Evolutionary conservation across 805 yeast species (phyloP).

Genomic region (Phaffomyces thermotolerans): DNA sequence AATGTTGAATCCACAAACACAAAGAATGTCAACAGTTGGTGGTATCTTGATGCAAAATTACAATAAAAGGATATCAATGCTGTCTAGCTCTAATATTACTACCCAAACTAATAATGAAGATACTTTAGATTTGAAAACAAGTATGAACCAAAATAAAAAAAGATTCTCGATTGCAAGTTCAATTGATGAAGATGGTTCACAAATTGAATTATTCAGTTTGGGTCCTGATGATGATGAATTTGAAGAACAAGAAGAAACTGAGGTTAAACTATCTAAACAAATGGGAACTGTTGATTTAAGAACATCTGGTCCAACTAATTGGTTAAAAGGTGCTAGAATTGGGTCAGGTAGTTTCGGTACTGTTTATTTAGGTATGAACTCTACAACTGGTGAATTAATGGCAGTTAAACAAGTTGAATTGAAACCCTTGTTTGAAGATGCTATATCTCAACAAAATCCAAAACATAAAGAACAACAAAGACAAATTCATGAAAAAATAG

Average conservation of each 20-base stretch:
- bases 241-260: background rate
- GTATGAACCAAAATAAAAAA: slow-evolving; percentile 24
- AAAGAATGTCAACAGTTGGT: slow-evolving; percentile 47
- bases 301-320: slow-evolving; percentile 58
- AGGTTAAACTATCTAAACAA: background rate
- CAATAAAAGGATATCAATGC: slow-evolving; percentile 32
- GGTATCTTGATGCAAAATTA: slow-evolving; percentile 52
- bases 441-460: slow-evolving; percentile 17
- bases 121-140: slow-evolving; percentile 24
- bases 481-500: slow-evolving; percentile 44
- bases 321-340: slow-evolving; percentile 90
- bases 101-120: slow-evolving; percentile 6
- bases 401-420: slow-evolving; percentile 92
- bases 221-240: slow-evolving; percentile 15
- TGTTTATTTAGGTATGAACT: slow-evolving; percentile 87
- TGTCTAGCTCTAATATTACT: slow-evolving; percentile 11
- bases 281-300: slow-evolving; percentile 11
- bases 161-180: slow-evolving; percentile 22
- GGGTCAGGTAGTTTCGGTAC: slow-evolving; percentile 96
- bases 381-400: slow-evolving; percentile 90
- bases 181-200: slow-evolving; percentile 18
- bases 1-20: slow-evolving; percentile 26
- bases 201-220: slow-evolving; percentile 23
- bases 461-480: slow-evolving; percentile 24
- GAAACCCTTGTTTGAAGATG: slow-evolving; percentile 35